A percentile compares a stretch with the other conserved stretches of the same genome.
phyloP scores from a whole-genome alignment of 495 filamentous ascomycete species.

The Hypoxylon trugodes region DNA sequence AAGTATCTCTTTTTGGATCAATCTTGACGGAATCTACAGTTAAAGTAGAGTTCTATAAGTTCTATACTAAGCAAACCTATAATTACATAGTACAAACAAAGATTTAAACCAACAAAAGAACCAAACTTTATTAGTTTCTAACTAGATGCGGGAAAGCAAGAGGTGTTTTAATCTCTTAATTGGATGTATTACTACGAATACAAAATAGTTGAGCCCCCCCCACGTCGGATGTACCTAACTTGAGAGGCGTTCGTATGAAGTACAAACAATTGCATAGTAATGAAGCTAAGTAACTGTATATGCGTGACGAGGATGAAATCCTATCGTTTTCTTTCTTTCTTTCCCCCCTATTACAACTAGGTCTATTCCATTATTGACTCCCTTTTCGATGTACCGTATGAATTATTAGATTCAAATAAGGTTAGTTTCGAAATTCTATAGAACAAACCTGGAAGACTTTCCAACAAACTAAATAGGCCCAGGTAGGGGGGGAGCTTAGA shows the following conservation, averaged over 20 bases:
- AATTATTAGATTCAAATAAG: conserved; percentile 6
- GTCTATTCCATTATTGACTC: conserved; percentile 6
- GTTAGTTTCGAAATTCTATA: conserved; percentile 32
- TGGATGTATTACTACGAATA: conserved; percentile 11
- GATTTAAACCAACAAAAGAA: not conserved
- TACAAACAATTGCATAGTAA: conserved; percentile 5
- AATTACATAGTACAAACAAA: too few relatives aligned
- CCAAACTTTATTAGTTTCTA: conserved; percentile 4
- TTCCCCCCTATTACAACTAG: too few relatives aligned
- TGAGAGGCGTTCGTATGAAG: not conserved
- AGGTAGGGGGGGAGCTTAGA: conserved; percentile 4
- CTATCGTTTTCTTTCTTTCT: too few relatives aligned
- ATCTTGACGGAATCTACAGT: too few relatives aligned
- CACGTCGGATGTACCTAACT: not conserved
- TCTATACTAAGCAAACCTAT: too few relatives aligned
- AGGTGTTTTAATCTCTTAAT: not conserved
- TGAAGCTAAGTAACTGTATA: not conserved
- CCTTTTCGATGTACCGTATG: conserved; percentile 1
- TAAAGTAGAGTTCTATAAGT: too few relatives aligned
- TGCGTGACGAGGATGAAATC: not conserved
- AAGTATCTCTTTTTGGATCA: too few relatives aligned
- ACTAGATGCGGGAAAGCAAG: conserved; percentile 1
- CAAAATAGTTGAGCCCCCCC: conserved; percentile 10
- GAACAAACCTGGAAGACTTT: conserved; percentile 18
- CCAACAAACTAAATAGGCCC: too few relatives aligned